Percentiles rank a stretch among this genome's conserved stretches.
Evolutionary conservation across 2,329 filamentous ascomycete species (phyloP).

Genomic region (Microdochium trichocladiopsis): DNA sequence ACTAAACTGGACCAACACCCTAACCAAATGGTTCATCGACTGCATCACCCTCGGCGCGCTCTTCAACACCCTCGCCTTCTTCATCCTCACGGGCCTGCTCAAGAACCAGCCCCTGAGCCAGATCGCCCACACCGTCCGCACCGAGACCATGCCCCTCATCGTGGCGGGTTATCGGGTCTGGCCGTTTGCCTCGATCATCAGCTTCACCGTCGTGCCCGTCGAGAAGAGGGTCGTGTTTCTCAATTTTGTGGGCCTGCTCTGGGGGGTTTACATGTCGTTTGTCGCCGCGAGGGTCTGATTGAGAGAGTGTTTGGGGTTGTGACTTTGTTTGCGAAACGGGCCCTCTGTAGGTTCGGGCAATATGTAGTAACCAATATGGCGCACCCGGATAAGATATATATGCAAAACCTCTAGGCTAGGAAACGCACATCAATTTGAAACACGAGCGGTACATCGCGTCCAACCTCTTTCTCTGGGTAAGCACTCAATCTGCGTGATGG

Average conservation of each 20-base stretch:
- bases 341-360: too few relatives aligned
- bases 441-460: too few relatives aligned
- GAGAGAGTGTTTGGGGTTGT: background rate
- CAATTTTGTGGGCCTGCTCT: slow-evolving; percentile 38
- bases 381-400: too few relatives aligned
- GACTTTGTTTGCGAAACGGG: too few relatives aligned
- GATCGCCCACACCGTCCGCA: slow-evolving; percentile 30
- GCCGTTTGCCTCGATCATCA: slow-evolving; percentile 43
- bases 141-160: slow-evolving; percentile 38
- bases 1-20: slow-evolving; percentile 33
- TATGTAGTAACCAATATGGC: too few relatives aligned
- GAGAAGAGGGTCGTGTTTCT: slow-evolving; percentile 41
- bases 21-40: slow-evolving; percentile 43
- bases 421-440: too few relatives aligned
- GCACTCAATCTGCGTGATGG: too few relatives aligned
- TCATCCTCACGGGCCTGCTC: slow-evolving; percentile 38
- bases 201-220: slow-evolving; percentile 41
- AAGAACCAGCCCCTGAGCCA: slow-evolving; percentile 28
- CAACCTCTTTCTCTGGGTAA: too few relatives aligned
- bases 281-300: slow-evolving; percentile 32
- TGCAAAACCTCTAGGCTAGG: too few relatives aligned
- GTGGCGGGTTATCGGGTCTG: slow-evolving; percentile 44
- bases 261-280: slow-evolving; percentile 45
- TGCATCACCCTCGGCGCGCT: slow-evolving; percentile 39
- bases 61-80: slow-evolving; percentile 37